A percentile compares a stretch with the other conserved stretches of the same genome.
Conservation (phyloP, 1,284 basidiomycete genomes). For the Heterobasidion irregulare region DNA sequence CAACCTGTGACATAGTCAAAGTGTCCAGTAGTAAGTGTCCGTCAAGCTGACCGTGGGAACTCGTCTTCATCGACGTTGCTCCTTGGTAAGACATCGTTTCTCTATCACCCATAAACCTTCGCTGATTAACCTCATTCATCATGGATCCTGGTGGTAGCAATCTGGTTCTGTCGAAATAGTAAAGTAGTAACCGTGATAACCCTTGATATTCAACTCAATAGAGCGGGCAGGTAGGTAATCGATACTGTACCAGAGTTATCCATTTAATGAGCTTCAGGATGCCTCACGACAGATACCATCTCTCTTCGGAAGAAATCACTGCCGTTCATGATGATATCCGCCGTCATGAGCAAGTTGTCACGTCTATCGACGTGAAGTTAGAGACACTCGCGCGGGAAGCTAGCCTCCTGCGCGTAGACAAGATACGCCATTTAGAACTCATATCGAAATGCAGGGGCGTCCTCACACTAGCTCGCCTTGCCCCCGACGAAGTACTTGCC, state of each 20-base stretch:
- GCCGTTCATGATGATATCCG: constrained; percentile 25
- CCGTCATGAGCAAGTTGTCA: constrained; percentile 32
- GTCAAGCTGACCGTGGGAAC: too few relatives aligned
- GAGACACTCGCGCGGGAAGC: constrained; percentile 29
- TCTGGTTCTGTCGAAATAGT: too few relatives aligned
- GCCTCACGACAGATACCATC: neutral
- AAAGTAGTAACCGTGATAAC: too few relatives aligned
- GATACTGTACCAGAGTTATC: too few relatives aligned
- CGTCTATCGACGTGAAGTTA: constrained; percentile 33
- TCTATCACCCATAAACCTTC: too few relatives aligned
- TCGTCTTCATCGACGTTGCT: too few relatives aligned
- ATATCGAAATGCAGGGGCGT: constrained; percentile 38
- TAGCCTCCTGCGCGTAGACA: constrained; percentile 35
- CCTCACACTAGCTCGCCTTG: constrained; percentile 45
- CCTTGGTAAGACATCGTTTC: too few relatives aligned
- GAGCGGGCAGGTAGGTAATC: neutral
- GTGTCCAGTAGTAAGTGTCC: too few relatives aligned
- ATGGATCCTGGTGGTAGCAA: too few relatives aligned
- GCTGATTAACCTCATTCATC: too few relatives aligned
- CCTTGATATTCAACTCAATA: too few relatives aligned
- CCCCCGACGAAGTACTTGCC: constrained; percentile 48
- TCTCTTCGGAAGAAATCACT: constrained; percentile 18
- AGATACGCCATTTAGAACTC: constrained; percentile 28
- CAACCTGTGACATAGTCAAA: too few relatives aligned
- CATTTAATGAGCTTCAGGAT: neutral